Percentiles rank a stretch among this genome's conserved stretches.
Conservation (phyloP, 306 rosid species). For the Sphenostylis stenocarpa region DNA sequence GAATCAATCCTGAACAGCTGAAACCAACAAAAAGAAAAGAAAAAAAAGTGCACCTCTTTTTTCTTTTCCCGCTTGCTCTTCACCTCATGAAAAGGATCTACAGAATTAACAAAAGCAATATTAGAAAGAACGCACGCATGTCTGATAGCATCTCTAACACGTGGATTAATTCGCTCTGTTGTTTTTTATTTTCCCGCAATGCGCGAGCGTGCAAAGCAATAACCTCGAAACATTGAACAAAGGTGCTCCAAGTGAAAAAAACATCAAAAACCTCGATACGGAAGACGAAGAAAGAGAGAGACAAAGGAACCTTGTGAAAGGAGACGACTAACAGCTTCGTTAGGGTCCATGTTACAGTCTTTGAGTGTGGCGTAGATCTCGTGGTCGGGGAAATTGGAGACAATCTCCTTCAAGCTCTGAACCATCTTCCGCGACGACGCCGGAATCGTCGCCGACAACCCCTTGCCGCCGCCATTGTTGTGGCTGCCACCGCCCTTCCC, state of each 20-base stretch:
- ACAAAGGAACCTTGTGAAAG: conserved; percentile 93
- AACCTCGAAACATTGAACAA: not conserved
- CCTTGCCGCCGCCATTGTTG: conserved; percentile 32
- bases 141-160: not conserved
- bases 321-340: conserved; percentile 96
- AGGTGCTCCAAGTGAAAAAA: not conserved
- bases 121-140: conserved; percentile 29
- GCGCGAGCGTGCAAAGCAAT: not conserved
- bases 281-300: conserved; percentile 19
- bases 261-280: not conserved
- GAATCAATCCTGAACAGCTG: not conserved
- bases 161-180: not conserved
- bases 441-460: conserved; percentile 63
- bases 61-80: conserved; percentile 97
- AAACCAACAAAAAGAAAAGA: not conserved
- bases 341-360: conserved; percentile 99
- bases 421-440: conserved; percentile 82
- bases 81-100: conserved; percentile 97
- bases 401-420: conserved; percentile 93
- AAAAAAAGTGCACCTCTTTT: conserved; percentile 64
- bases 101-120: conserved; percentile 40
- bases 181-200: not conserved
- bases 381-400: conserved; percentile 71
- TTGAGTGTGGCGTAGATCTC: conserved; percentile 96
- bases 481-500: conserved; percentile 53